Evolutionary conservation across 495 filamentous ascomycete genomes (phyloP).

Genomic region (Penicillium lagena): DNA sequence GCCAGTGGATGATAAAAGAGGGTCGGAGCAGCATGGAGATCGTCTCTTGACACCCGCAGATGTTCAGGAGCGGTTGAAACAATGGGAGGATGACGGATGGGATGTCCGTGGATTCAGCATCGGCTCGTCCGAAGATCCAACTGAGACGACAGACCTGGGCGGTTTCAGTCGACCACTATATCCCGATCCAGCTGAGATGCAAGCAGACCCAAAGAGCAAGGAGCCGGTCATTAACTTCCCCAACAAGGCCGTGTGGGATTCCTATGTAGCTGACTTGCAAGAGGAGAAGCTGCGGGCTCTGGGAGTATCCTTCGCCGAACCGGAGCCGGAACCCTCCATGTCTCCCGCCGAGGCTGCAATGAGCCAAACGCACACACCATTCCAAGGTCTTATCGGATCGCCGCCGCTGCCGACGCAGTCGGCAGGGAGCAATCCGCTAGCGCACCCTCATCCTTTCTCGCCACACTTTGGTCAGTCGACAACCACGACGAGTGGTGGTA

Average conservation of each 20-base stretch:
- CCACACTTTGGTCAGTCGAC: conserved; percentile 44
- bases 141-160: conserved; percentile 22
- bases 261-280: conserved; percentile 70
- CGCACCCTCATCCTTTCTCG: conserved; percentile 32
- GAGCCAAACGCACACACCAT: conserved; percentile 47
- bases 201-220: conserved; percentile 43
- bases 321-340: conserved; percentile 60
- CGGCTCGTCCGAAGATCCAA: conserved; percentile 30
- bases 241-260: conserved; percentile 70
- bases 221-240: conserved; percentile 66
- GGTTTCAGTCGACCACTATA: conserved; percentile 66
- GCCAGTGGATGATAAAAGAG: conserved; percentile 61
- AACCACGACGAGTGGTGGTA: conserved; percentile 47
- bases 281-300: conserved; percentile 89
- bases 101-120: conserved; percentile 67
- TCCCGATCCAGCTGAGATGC: conserved; percentile 59
- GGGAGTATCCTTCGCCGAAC: conserved; percentile 72
- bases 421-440: conserved; percentile 35
- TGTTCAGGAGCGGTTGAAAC: conserved; percentile 56
- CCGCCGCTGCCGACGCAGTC: conserved; percentile 46
- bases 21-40: conserved; percentile 48
- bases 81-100: conserved; percentile 73
- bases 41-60: conserved; percentile 54
- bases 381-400: conserved; percentile 52
- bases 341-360: conserved; percentile 68